Evolutionary conservation across 169 alveolate genomes (phyloP), one percentile per base, ranked within the genome.

Genomic region (Eimeria sp.): DNA sequence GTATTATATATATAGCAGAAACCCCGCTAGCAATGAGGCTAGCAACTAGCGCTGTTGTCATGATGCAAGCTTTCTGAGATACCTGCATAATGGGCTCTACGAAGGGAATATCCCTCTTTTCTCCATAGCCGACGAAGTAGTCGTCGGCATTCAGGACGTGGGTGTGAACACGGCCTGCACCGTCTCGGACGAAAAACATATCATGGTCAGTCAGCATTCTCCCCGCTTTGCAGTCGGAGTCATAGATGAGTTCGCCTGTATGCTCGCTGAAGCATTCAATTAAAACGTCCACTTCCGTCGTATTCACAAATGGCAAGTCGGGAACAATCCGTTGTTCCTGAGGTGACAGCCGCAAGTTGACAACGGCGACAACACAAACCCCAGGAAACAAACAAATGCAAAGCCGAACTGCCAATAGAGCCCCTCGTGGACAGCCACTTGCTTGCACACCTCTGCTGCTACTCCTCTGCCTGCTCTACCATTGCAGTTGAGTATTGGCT

Each of bases 131-230:
- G 43, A 52, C 89, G 58, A 90, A 90, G 82, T 90, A 90, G 78
- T 90, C 95, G 52, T 90, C 95, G 25, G 89, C 95, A 54, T 90
- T 90, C 52, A 90, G 43, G 37, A 72, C 71, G 82, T 90, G 95
- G 46, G 83, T 76, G 89, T 62, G 37, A 6, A 90, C 83, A 46
- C 18, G 68, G 14, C 74, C 85, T 33, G 83, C 56, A 8, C 54
- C 46, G 85, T 77, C 74, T 18, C 85, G 66, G 56, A 91, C 85
- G 46, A 78, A 78, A 58, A 78, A 91, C 85, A 91, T 37, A 30
- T 91, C 95, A 25, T 91, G 95, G 72, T 91, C 95, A 25, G 85
- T 77, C 74, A 91, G 90, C 83, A 66, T 58, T 58, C 95, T 71
- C 30, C 95, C 95, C 33, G 72, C 91, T 33, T 18, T 74, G 43